These are phyloP conservation scores for Lepiota brunneoincarnata DNA, from an alignment of 768 basidiomycete species.

Conservation along the genomic window DNA sequence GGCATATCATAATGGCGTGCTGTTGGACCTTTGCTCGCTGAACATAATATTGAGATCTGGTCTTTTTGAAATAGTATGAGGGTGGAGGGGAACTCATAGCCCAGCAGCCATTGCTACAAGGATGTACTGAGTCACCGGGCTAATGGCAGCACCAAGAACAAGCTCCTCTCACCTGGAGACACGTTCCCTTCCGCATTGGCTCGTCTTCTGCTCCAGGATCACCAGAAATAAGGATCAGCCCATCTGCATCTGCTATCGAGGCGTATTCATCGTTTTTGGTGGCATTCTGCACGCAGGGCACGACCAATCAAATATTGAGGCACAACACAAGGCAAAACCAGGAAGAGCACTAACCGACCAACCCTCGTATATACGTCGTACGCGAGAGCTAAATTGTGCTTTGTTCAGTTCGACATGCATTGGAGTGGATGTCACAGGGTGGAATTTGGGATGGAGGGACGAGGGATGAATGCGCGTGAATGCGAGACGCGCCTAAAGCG, in stretches of 20 bases:
- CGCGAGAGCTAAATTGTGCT: slow-evolving; percentile 49
- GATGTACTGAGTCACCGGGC: slow-evolving; percentile 16
- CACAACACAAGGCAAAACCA: neutral
- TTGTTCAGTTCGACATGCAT: slow-evolving; percentile 80
- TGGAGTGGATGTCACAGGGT: slow-evolving; percentile 16
- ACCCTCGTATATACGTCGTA: slow-evolving; percentile 55
- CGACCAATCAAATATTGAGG: slow-evolving; percentile 10
- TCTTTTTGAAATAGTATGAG: slow-evolving; percentile 80
- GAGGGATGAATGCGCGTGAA: slow-evolving; percentile 24
- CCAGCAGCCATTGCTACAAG: slow-evolving; percentile 88
- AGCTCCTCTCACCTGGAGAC: slow-evolving; percentile 70
- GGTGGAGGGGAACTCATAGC: slow-evolving; percentile 97
- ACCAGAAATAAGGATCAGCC: slow-evolving; percentile 69
- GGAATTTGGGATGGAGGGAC: slow-evolving; percentile 21
- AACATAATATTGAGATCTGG: slow-evolving; percentile 78
- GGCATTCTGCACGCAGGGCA: slow-evolving; percentile 46
- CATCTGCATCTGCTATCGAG: slow-evolving; percentile 65
- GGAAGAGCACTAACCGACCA: slow-evolving; percentile 52
- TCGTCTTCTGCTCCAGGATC: slow-evolving; percentile 85
- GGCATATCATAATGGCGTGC: neutral
- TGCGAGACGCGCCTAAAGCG: slow-evolving; percentile 21
- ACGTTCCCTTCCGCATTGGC: slow-evolving; percentile 86
- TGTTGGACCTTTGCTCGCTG: slow-evolving; percentile 77
- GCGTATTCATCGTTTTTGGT: slow-evolving; percentile 68
- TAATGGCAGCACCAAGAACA: neutral